Percentiles rank a stretch among this genome's conserved stretches.
Evolutionary conservation across 306 rosid genomes (phyloP).

Genomic region (Rosa multiflora): DNA sequence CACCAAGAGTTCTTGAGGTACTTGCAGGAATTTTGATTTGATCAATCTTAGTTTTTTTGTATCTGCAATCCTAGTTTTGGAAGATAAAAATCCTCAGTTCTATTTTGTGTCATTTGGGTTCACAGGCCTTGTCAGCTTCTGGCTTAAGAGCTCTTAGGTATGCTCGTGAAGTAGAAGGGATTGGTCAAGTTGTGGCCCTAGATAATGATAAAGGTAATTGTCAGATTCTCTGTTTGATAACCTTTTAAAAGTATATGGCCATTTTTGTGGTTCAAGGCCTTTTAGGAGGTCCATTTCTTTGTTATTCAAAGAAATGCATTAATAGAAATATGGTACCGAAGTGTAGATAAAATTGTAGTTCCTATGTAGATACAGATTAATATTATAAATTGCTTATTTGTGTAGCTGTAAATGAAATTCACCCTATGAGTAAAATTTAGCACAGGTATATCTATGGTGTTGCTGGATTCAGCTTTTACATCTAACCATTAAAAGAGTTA

Average conservation of each 20-base stretch:
- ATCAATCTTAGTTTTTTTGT: conserved; percentile 3
- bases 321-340: background rate
- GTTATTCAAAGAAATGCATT: background rate
- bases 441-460: background rate
- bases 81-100: background rate
- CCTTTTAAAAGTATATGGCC: background rate
- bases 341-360: background rate
- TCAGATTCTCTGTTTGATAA: background rate
- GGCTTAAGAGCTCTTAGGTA: conserved; percentile 96
- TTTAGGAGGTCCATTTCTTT: background rate
- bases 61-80: background rate
- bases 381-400: background rate
- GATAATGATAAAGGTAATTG: conserved; percentile 85
- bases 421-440: background rate
- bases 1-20: conserved; percentile 95
- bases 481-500: conserved; percentile 22
- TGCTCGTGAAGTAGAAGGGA: conserved; percentile 89
- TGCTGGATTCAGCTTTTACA: conserved; percentile 14
- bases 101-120: conserved; percentile 17
- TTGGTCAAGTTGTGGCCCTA: conserved; percentile 92
- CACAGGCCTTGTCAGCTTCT: conserved; percentile 93
- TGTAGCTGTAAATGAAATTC: background rate
- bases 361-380: background rate
- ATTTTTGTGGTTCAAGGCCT: conserved; percentile 1
- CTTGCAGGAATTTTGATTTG: background rate